Conservation (phyloP, 2,329 filamentous ascomycete genomes). For the Aspergillus brasiliensis region DNA sequence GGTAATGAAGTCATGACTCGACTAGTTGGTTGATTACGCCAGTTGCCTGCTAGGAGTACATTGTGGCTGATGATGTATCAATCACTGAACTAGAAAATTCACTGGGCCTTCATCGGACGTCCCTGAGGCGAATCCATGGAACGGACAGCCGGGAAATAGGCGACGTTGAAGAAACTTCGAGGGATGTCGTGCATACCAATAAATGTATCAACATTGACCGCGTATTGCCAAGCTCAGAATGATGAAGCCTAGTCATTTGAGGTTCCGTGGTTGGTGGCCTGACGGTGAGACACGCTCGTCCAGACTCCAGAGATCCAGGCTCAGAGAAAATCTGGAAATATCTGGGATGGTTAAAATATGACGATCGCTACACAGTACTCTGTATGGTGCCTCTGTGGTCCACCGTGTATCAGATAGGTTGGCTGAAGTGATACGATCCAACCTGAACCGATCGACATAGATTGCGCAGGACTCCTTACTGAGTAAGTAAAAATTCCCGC, state of each 20-base stretch:
- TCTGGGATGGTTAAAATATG: background rate
- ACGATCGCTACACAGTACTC: background rate
- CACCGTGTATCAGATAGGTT: conserved; percentile 9
- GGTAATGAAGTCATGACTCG: too few relatives aligned
- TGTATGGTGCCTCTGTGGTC: background rate
- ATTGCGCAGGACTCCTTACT: too few relatives aligned
- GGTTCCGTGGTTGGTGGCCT: background rate
- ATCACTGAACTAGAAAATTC: background rate
- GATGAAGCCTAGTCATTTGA: conserved; percentile 10
- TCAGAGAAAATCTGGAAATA: background rate
- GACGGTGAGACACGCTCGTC: background rate
- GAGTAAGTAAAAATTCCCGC: too few relatives aligned
- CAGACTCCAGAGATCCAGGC: background rate
- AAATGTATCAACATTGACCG: background rate
- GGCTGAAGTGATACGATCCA: too few relatives aligned
- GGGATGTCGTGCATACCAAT: background rate
- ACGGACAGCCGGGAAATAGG: background rate
- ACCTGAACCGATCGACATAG: too few relatives aligned
- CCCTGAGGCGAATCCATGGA: background rate
- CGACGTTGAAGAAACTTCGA: background rate
- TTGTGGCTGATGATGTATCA: too few relatives aligned
- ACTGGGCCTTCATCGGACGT: background rate
- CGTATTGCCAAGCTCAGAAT: conserved; percentile 12
- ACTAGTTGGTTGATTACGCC: background rate
- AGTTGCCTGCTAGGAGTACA: background rate